Evolutionary conservation across 257 asterid species (phyloP).

Genomic region (Capsicum chinense): DNA sequence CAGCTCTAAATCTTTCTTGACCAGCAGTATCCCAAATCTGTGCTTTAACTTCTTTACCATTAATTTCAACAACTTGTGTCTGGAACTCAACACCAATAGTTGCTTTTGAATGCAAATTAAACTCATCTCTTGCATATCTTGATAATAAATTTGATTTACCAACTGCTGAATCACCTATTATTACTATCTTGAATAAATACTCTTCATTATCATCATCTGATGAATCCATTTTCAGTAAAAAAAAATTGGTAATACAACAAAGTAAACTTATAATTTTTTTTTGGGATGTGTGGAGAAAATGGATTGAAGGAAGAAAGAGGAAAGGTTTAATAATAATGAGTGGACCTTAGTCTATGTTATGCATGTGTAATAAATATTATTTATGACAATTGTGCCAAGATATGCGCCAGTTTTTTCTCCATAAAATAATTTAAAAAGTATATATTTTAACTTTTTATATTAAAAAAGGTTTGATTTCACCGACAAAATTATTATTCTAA

Average conservation of each 20-base stretch:
- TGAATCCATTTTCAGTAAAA: conserved; percentile 27
- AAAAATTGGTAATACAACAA: neutral
- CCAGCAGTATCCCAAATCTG: conserved; percentile 50
- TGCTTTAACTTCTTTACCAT: conserved; percentile 43
- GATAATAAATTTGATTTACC: conserved; percentile 40
- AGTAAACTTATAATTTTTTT: neutral
- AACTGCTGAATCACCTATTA: conserved; percentile 42
- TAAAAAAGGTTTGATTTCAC: neutral
- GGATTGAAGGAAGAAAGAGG: neutral
- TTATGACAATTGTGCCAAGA: neutral
- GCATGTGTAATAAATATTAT: neutral
- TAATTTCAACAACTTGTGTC: conserved; percentile 37
- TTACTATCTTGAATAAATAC: conserved; percentile 41
- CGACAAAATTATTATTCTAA: conserved; percentile 12
- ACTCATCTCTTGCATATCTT: conserved; percentile 39
- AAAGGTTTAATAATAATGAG: neutral
- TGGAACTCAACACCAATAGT: conserved; percentile 44
- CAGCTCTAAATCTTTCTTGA: conserved; percentile 43
- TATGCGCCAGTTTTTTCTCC: neutral
- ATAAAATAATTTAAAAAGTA: too few species aligned
- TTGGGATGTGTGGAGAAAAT: neutral
- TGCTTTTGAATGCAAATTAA: conserved; percentile 37
- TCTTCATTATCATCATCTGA: conserved; percentile 39
- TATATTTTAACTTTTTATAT: neutral
- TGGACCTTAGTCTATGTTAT: neutral